Conservation (phyloP, 495 filamentous ascomycete genomes). For the Mytilinidion resinicola region DNA sequence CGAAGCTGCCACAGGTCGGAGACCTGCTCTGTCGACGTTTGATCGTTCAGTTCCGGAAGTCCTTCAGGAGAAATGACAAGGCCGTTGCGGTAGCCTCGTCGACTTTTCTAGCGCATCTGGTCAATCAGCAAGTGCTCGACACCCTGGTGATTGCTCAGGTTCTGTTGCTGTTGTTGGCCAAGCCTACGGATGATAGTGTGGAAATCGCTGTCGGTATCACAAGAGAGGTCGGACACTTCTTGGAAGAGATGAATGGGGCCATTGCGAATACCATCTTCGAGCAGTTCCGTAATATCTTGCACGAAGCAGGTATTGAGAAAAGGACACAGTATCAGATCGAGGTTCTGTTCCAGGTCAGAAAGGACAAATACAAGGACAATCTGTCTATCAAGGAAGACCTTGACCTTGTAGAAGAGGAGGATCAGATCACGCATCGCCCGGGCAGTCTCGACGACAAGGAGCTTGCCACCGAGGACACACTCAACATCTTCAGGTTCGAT, state of each 20-base stretch:
- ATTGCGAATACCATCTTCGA: constrained; percentile 90
- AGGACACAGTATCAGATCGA: constrained; percentile 98
- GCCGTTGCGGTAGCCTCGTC: constrained; percentile 84
- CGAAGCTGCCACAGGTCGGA: constrained; percentile 89
- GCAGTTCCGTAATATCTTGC: constrained; percentile 87
- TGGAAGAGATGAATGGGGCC: constrained; percentile 85
- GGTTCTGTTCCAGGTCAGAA: constrained; percentile 91
- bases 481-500: constrained; percentile 96
- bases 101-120: constrained; percentile 89
- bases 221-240: constrained; percentile 81
- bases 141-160: constrained; percentile 91
- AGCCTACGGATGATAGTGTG: constrained; percentile 95
- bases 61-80: constrained; percentile 95
- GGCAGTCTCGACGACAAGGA: constrained; percentile 70
- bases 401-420: constrained; percentile 92
- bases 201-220: constrained; percentile 93
- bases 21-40: constrained; percentile 83
- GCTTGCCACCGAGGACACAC: constrained; percentile 56
- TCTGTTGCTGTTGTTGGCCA: constrained; percentile 76
- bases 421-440: constrained; percentile 85
- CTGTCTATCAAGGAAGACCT: constrained; percentile 85
- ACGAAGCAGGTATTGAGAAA: constrained; percentile 94
- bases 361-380: constrained; percentile 94
- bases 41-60: constrained; percentile 88
- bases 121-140: constrained; percentile 91